Evolutionary conservation across 2,329 filamentous ascomycete genomes (phyloP).

Genomic region (Penicillium thymicola): DNA sequence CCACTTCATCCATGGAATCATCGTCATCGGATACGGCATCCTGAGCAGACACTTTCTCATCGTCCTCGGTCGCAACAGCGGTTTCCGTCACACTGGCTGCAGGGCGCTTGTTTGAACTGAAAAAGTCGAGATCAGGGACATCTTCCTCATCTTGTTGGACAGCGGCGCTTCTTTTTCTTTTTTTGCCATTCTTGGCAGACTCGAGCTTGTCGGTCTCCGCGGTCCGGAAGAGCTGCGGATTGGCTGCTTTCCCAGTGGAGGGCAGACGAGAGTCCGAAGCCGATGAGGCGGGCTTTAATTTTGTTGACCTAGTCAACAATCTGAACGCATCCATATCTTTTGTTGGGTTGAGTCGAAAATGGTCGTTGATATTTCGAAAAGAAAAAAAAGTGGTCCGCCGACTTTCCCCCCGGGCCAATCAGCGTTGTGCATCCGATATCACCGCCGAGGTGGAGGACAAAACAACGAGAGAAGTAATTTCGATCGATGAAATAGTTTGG

Average conservation of each 20-base stretch:
- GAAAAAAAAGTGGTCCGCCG: slow-evolving; percentile 28
- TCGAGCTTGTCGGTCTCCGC: slow-evolving; percentile 30
- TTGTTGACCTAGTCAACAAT: slow-evolving; percentile 45
- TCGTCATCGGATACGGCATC: slow-evolving; percentile 27
- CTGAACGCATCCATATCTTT: slow-evolving; percentile 46
- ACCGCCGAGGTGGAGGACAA: neutral
- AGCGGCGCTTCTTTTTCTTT: slow-evolving; percentile 37
- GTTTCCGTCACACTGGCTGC: slow-evolving; percentile 17
- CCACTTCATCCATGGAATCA: slow-evolving; percentile 58
- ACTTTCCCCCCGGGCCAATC: slow-evolving; percentile 34
- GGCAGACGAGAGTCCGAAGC: slow-evolving; percentile 33
- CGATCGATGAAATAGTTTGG: neutral
- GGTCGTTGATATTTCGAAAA: slow-evolving; percentile 18
- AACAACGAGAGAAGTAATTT: neutral
- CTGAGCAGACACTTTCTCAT: slow-evolving; percentile 15
- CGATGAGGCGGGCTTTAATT: slow-evolving; percentile 36
- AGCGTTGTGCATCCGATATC: slow-evolving; percentile 12
- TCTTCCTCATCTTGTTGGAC: slow-evolving; percentile 24
- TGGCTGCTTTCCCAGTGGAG: slow-evolving; percentile 40
- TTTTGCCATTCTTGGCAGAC: slow-evolving; percentile 28
- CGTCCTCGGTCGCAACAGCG: slow-evolving; percentile 16
- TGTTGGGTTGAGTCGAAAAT: slow-evolving; percentile 8
- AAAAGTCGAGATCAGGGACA: slow-evolving; percentile 36
- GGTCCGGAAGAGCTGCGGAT: slow-evolving; percentile 39
- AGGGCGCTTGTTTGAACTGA: slow-evolving; percentile 30